phyloP scores from a whole-genome alignment of 805 yeast genomes.

The Candida rishiriensis region DNA sequence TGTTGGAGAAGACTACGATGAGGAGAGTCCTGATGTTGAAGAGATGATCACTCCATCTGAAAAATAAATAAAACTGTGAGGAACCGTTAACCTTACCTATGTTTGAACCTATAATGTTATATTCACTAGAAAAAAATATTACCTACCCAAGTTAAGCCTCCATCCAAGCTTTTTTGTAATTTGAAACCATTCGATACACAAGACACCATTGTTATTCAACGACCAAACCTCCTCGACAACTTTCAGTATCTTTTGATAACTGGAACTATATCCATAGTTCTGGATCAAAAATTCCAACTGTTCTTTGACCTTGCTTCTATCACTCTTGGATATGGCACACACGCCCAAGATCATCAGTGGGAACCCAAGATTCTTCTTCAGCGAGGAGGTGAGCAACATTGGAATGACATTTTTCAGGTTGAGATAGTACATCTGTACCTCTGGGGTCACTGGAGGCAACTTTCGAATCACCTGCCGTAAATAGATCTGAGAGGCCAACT shows the following conservation, averaged over 20 bases:
- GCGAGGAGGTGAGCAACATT: slow-evolving; percentile 9
- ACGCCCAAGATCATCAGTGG: slow-evolving; percentile 37
- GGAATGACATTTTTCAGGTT: slow-evolving; percentile 15
- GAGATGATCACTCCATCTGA: too few relatives aligned
- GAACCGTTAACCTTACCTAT: too few relatives aligned
- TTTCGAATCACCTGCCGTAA: slow-evolving; percentile 21
- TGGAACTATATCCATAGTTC: slow-evolving; percentile 27
- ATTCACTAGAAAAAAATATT: background rate
- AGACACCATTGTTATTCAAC: slow-evolving; percentile 29
- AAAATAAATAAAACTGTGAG: too few relatives aligned
- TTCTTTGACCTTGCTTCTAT: slow-evolving; percentile 22
- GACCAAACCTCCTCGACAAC: slow-evolving; percentile 34
- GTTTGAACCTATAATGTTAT: too few relatives aligned
- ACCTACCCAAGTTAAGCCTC: slow-evolving; percentile 26
- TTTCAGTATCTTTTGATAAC: slow-evolving; percentile 27
- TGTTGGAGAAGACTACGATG: too few relatives aligned
- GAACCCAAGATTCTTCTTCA: slow-evolving; percentile 30
- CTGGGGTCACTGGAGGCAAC: slow-evolving; percentile 25
- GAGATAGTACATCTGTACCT: slow-evolving; percentile 17
- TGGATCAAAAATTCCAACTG: slow-evolving; percentile 27
- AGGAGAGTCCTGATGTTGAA: too few relatives aligned
- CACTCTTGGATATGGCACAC: slow-evolving; percentile 23
- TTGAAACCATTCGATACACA: slow-evolving; percentile 37
- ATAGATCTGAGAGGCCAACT: slow-evolving; percentile 24
- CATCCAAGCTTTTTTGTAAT: slow-evolving; percentile 35